Conservation (phyloP, 192 early-diverging fungal species). For the Umbelopsis ramanniana region DNA sequence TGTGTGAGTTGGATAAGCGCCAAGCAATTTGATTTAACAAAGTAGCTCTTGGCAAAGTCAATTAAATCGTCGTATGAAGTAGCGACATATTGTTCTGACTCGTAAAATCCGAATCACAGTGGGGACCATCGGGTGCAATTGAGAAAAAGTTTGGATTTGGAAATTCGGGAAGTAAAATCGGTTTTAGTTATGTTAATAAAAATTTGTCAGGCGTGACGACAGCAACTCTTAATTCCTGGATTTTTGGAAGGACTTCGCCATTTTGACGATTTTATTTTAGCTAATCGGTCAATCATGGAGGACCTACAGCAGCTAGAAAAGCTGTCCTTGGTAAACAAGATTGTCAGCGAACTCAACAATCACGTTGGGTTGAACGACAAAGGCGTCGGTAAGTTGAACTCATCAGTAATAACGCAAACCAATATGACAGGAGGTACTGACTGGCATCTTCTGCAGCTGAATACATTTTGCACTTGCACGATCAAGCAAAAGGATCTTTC, state of each 20-base stretch:
- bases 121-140: too few relatives aligned
- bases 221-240: neutral
- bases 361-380: constrained; percentile 93
- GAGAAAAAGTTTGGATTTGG: too few relatives aligned
- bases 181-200: neutral
- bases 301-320: constrained; percentile 84
- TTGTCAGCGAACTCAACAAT: constrained; percentile 90
- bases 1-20: too few relatives aligned
- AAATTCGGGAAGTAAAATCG: neutral
- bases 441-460: constrained; percentile 65
- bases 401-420: neutral
- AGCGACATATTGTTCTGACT: too few relatives aligned
- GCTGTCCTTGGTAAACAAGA: constrained; percentile 87
- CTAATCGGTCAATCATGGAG: constrained; percentile 37
- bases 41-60: too few relatives aligned
- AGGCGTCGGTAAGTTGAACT: constrained; percentile 50
- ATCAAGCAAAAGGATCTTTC: constrained; percentile 60
- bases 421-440: neutral
- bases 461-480: constrained; percentile 89
- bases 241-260: neutral
- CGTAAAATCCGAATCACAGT: too few relatives aligned
- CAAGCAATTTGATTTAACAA: too few relatives aligned
- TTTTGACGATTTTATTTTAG: neutral
- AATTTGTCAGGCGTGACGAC: neutral
- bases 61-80: too few relatives aligned